A percentile compares a stretch with the other conserved stretches of the same genome.
These are phyloP conservation scores for Coemansia sp. DNA, from an alignment of 192 early-diverging fungal genomes.

Conservation along the genomic window DNA sequence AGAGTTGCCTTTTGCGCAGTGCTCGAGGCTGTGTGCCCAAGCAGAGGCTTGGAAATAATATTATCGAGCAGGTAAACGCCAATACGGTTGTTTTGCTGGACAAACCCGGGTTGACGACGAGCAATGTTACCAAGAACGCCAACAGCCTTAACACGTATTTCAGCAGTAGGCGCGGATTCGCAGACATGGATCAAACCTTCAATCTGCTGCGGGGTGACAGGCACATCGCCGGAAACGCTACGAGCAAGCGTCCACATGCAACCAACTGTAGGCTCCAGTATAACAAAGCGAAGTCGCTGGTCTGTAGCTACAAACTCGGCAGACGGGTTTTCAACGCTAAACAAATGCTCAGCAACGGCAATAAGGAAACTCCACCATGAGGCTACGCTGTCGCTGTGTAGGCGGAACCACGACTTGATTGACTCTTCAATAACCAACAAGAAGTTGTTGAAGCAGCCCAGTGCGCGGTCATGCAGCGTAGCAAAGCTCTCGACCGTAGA, in stretches of 20 bases:
- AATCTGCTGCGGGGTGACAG: slow-evolving; percentile 50
- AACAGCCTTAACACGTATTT: slow-evolving; percentile 62
- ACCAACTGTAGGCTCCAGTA: slow-evolving; percentile 66
- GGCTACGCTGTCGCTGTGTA: slow-evolving; percentile 24
- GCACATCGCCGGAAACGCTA: slow-evolving; percentile 58
- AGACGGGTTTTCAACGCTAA: slow-evolving; percentile 49
- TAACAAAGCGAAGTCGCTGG: slow-evolving; percentile 52
- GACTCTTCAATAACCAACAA: slow-evolving; percentile 70
- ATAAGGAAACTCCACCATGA: slow-evolving; percentile 61
- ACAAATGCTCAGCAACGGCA: slow-evolving; percentile 53
- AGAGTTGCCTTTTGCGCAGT: background rate
- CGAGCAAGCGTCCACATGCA: slow-evolving; percentile 78
- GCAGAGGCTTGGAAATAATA: slow-evolving; percentile 26
- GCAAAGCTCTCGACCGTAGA: slow-evolving; percentile 55
- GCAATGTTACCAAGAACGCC: slow-evolving; percentile 75
- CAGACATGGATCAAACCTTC: slow-evolving; percentile 48
- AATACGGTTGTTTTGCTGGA: slow-evolving; percentile 54
- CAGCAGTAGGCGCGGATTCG: slow-evolving; percentile 20
- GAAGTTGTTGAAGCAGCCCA: slow-evolving; percentile 76
- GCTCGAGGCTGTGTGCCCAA: slow-evolving; percentile 4
- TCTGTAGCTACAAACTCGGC: slow-evolving; percentile 54
- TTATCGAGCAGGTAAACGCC: slow-evolving; percentile 63
- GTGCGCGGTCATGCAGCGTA: slow-evolving; percentile 61
- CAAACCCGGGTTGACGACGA: slow-evolving; percentile 58
- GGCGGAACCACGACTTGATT: slow-evolving; percentile 62